Base-by-base conservation (phyloP, 768 basidiomycete species). In the Wakefieldia striispora region DNA sequence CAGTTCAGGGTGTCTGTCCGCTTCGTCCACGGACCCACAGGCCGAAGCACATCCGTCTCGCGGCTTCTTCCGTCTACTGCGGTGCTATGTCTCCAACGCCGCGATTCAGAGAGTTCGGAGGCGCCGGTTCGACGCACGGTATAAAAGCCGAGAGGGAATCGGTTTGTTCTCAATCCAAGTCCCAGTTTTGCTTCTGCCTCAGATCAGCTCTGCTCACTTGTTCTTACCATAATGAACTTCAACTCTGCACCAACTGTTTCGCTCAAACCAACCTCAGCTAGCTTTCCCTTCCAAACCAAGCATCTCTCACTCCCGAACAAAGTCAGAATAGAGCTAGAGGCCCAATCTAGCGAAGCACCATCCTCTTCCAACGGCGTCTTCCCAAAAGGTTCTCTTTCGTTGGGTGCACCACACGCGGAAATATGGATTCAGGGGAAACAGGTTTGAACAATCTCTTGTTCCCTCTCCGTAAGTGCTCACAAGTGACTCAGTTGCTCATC, bases 381-480 rank as follows among this genome's bases (percentile, higher is more conserved):
- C 53, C 62, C 76, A 2, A 47, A 40, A 21, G 66, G 61, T 10
- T 33, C 73, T 21, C 60, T 79, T 38, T 66, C 76, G 31, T 58
- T 80, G 26, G 73, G 73, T 54, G 47, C 65, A 10, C 59, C 64
- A 2, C 79, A 80, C 44, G 76, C 75, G 6, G 72, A 78, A 53
- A 61, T 80, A 29, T 79, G 79, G 77, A 60, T 64, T 43, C 69
- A 74, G 26, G 70, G 68, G 19, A 68, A 70, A 48, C 70, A 74
- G 64, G 79, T 67, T 45, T 23, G 45, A 70, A n/a, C 37, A 61
- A 50, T 5, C 13, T 38, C 29, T 35, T 41, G 31, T 56, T 24
- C 27, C 20, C 34, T 20, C 34, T 33, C 26, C n/a, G 19, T 38
- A 9, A 36, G 47, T 27, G 17, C 45, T 65, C 33, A 67, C 16